Evolutionary conservation across 768 basidiomycete genomes (phyloP), one percentile per base, ranked within the genome.

Genomic region (Aureoboletus auriporus): DNA sequence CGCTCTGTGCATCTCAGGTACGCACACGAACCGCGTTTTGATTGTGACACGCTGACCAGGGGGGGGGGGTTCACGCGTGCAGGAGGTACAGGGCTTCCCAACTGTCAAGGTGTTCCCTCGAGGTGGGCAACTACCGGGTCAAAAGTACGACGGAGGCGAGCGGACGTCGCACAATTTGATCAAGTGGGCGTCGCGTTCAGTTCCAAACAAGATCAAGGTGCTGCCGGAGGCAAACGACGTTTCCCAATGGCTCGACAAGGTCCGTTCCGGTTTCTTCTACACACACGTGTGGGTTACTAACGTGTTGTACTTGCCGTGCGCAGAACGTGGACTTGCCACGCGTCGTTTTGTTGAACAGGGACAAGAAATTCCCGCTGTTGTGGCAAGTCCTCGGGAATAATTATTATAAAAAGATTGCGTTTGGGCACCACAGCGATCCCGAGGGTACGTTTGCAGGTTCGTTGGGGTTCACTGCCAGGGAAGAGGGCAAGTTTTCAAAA

Each of bases 21-120:
- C 16, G 38, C 6, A 6, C n/a, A 8, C 8, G 5, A 26, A 5
- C 14, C 13, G 3, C 27, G 8, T 20, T 5, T 37, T 14, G 7
- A 31, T 5, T 12, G 8, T 30, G 33, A 17, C 44, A 20, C 26
- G 14, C 38, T 41, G 23, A 39, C 17, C 5, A 1, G 17, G n/a
- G 28, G 17, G 36, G n/a, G 4, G 17, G 36, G n/a, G 4, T 10
- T 3, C 14, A 6, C 16, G 34, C 37, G 10, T 29, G 11, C 53
- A 84, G 78, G 82, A 82, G 12, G 80, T 96, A 17, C 75, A 93
- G 68, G 93, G 93, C 3, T 97, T 93, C 77, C 93, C 93, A 3
- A 96, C 93, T 3, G 74, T 97, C 65, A 97, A 97, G 73, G 83
- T 85, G 2, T 97, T 86, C 71, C 91, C 93, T 10, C 77, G 86